Evolutionary conservation across 768 basidiomycete genomes (phyloP).

Genomic region (Asterophora lycoperdoides): DNA sequence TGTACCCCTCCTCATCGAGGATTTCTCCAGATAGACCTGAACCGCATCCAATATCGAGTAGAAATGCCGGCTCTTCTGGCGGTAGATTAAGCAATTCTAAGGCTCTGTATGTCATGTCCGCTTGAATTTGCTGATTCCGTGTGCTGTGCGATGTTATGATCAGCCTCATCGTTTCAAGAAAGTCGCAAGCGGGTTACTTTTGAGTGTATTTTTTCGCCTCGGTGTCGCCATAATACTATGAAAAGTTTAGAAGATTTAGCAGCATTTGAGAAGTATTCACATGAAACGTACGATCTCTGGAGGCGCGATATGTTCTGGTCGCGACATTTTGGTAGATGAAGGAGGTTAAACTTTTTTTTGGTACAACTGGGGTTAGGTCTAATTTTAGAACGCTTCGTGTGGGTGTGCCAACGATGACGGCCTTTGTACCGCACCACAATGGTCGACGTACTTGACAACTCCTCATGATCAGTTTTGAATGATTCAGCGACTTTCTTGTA

Average conservation of each 20-base stretch:
- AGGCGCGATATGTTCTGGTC: constrained; percentile 85
- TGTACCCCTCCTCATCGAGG: constrained; percentile 88
- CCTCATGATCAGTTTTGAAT: no score
- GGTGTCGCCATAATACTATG: constrained; percentile 91
- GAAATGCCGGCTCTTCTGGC: constrained; percentile 70
- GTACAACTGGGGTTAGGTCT: constrained; percentile 3
- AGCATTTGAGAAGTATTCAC: background rate
- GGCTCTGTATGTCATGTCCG: constrained; percentile 95
- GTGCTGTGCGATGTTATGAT: constrained; percentile 48
- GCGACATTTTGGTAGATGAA: constrained; percentile 50
- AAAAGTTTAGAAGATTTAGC: constrained; percentile 7
- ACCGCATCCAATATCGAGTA: constrained; percentile 96
- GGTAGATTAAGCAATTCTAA: constrained; percentile 87
- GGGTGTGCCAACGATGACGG: no score
- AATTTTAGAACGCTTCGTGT: constrained; percentile 16
- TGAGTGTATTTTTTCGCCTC: constrained; percentile 97
- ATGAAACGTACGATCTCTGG: constrained; percentile 75
- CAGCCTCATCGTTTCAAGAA: constrained; percentile 13
- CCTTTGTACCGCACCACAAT: no score
- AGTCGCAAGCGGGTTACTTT: constrained; percentile 53
- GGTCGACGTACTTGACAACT: no score
- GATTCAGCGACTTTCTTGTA: no score
- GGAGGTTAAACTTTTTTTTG: constrained; percentile 5
- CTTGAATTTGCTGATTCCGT: constrained; percentile 94
- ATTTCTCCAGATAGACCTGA: constrained; percentile 97